Base-by-base conservation (phyloP, 2,329 filamentous ascomycete species). In the Rachicladosporium sp. region DNA sequence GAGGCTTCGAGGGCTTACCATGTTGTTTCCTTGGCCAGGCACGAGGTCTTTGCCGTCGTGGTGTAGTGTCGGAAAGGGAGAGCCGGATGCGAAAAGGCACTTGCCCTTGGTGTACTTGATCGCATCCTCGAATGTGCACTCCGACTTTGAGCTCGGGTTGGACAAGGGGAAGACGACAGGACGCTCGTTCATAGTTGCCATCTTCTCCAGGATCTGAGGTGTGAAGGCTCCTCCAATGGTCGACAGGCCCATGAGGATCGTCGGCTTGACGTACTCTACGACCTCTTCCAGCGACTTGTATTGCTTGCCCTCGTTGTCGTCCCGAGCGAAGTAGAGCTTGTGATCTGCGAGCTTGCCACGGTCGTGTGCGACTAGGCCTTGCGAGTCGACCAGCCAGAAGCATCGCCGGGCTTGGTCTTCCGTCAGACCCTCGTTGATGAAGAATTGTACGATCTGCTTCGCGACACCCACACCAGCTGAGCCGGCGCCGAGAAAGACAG, bases 111-210 rank as follows among this genome's bases (percentile, higher is more conserved):
- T 96, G 78, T 89, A 79, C 55, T 78, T 75, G 55, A 96, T 74
- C 10, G 91, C 91, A 58, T 91, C 83, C 70, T 95, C 88, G 55
- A 93, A 96, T n/a, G 86, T 94, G 69, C 91, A 96, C 68, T 98
- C 91, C 6, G 89, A 93, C 71, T 96, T 95, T 66, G 82, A 88
- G 37, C 88, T 79, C 36, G 91, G 91, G 69, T 98, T 96, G 64
- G 85, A 93, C 33, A 98, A 79, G 40, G 89, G 89, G 77, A 98
- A 96, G 55, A 71, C 65, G 57, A 70, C 64, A 46, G 91, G 88
- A 47, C 77, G 72, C 46, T 87, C 76, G 62, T 87, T 87, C 41
- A 70, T 49, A 49, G 62, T 58, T 32, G 66, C 68, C 67, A 71
- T 70, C 46, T 62, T 63, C 42, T 79, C 76, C 44, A 98, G 71